phyloP scores from a whole-genome alignment of 805 yeast species.

The Lipomyces kockii region DNA sequence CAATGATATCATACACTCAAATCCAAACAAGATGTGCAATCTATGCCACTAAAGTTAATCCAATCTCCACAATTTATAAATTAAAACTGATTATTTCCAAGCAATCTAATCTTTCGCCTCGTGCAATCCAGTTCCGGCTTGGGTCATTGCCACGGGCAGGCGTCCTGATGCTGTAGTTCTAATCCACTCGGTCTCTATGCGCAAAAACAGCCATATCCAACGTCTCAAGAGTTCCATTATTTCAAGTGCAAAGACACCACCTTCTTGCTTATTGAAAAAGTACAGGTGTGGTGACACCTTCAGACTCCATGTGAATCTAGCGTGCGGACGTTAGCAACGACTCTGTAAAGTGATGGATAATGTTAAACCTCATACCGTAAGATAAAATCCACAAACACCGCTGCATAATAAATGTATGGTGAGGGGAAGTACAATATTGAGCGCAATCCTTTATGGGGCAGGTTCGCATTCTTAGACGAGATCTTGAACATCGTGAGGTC shows the following conservation, averaged over 20 bases:
- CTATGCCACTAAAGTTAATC: background rate
- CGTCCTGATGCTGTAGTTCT: constrained; percentile 28
- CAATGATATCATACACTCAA: background rate
- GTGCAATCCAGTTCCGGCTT: constrained; percentile 6
- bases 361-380: constrained; percentile 50
- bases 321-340: background rate
- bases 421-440: constrained; percentile 40
- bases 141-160: constrained; percentile 1
- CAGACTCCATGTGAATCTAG: constrained; percentile 69
- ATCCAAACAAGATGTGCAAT: background rate
- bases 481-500: constrained; percentile 59
- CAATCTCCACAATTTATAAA: background rate
- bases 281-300: constrained; percentile 51
- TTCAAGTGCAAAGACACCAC: constrained; percentile 71
- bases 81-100: background rate
- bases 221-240: constrained; percentile 78
- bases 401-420: constrained; percentile 55
- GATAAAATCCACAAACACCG: constrained; percentile 63
- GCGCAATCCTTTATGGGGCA: constrained; percentile 39
- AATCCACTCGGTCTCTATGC: constrained; percentile 76
- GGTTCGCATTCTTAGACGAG: background rate
- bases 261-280: constrained; percentile 47
- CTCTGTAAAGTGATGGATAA: background rate
- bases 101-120: constrained; percentile 39
- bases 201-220: constrained; percentile 86